Percentiles rank a stretch among this genome's conserved stretches.
These are phyloP conservation scores for Neofusicoccum kwambonambiense DNA, from an alignment of 2,329 filamentous ascomycete genomes.

Conservation along the genomic window DNA sequence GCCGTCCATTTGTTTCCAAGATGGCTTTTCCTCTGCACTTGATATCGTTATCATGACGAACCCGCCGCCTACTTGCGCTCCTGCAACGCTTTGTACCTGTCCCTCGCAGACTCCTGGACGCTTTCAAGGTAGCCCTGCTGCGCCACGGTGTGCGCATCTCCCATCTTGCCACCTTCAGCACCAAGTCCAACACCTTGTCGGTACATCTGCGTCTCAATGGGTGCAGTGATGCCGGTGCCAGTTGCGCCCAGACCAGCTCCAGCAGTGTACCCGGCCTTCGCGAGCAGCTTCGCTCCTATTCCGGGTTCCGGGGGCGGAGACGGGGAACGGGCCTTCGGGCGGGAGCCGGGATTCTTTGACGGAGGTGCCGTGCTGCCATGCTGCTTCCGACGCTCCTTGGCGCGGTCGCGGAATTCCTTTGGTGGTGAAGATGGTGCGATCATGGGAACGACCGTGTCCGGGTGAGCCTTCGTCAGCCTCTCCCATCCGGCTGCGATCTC, in stretches of 20 bases:
- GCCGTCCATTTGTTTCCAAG: not conserved
- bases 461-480: conserved; percentile 13
- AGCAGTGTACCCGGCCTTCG: conserved; percentile 70
- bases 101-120: conserved; percentile 65
- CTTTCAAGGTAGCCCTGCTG: conserved; percentile 63
- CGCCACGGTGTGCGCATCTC: conserved; percentile 65
- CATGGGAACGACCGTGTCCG: not conserved
- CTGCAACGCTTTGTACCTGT: conserved; percentile 40
- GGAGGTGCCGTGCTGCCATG: conserved; percentile 4
- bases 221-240: conserved; percentile 62
- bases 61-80: not conserved
- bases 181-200: conserved; percentile 68
- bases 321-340: conserved; percentile 31
- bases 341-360: conserved; percentile 25
- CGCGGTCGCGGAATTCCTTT: conserved; percentile 14
- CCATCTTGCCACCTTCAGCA: conserved; percentile 66
- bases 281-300: conserved; percentile 66
- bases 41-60: not conserved
- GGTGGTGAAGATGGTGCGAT: not conserved
- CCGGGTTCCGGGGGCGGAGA: conserved; percentile 52
- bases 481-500: conserved; percentile 12
- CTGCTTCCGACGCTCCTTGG: conserved; percentile 14
- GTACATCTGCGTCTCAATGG: conserved; percentile 64
- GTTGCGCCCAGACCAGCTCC: conserved; percentile 65
- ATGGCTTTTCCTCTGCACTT: not conserved